A percentile compares a stretch with the other conserved stretches of the same genome.
phyloP scores from a whole-genome alignment of 2,329 filamentous ascomycete genomes.

The Arthrobotrys entomopaga region DNA sequence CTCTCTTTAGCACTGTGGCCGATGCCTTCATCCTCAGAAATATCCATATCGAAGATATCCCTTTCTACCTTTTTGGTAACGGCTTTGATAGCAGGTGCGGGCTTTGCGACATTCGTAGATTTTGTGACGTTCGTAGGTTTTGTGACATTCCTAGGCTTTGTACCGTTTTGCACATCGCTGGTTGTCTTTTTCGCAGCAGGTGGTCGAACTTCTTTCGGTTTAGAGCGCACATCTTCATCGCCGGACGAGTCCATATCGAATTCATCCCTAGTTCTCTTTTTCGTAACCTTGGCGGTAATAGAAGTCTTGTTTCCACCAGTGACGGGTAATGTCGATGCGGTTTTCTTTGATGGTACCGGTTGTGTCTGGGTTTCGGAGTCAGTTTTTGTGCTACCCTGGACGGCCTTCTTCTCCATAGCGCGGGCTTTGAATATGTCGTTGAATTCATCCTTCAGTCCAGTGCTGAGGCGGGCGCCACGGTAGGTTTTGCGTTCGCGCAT shows the following conservation, averaged over 20 bases:
- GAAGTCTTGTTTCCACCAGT: background rate
- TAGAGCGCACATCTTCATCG: slow-evolving; percentile 20
- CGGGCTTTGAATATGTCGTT: slow-evolving; percentile 52
- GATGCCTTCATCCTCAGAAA: slow-evolving; percentile 17
- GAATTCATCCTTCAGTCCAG: slow-evolving; percentile 45
- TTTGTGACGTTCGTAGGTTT: background rate
- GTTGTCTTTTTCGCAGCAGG: background rate
- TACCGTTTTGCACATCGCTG: slow-evolving; percentile 3
- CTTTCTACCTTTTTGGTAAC: background rate
- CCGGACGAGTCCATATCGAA: slow-evolving; percentile 43
- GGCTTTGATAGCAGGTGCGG: background rate
- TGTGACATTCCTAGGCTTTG: background rate
- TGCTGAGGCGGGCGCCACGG: slow-evolving; percentile 39
- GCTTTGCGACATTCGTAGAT: slow-evolving; percentile 2
- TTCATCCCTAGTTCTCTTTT: slow-evolving; percentile 20
- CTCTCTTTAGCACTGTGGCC: background rate
- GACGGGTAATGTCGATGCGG: background rate
- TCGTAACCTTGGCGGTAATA: slow-evolving; percentile 13
- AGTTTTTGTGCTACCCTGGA: background rate
- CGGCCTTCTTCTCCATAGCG: slow-evolving; percentile 42
- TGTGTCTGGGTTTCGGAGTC: slow-evolving; percentile 25
- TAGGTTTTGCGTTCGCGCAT: slow-evolving; percentile 51
- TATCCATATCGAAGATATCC: slow-evolving; percentile 17
- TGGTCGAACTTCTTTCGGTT: slow-evolving; percentile 10
- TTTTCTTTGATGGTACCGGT: slow-evolving; percentile 5